A percentile compares a stretch with the other conserved stretches of the same genome.
Conservation (phyloP, 106 monocot genomes). For the Phalaenopsis aphrodite region DNA sequence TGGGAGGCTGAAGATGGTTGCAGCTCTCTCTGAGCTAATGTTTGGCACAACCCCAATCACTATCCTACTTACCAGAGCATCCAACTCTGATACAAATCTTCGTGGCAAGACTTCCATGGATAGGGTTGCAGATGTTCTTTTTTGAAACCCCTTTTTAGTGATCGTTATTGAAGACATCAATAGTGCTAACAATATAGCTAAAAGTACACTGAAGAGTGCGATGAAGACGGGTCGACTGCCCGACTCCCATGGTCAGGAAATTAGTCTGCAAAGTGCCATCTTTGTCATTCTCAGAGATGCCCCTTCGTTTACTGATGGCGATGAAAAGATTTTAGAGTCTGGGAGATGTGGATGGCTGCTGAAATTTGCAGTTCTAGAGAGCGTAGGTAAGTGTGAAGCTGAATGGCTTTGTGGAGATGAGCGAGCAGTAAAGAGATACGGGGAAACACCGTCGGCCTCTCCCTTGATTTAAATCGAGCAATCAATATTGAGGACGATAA, state of each 20-base stretch:
- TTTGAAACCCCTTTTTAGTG: slow-evolving; percentile 56
- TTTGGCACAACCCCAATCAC: slow-evolving; percentile 32
- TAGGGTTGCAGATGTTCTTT: slow-evolving; percentile 40
- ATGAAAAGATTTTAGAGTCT: slow-evolving; percentile 42
- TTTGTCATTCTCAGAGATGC: slow-evolving; percentile 47
- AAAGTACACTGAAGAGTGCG: slow-evolving; percentile 45
- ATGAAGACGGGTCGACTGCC: slow-evolving; percentile 58
- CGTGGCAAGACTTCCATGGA: slow-evolving; percentile 24
- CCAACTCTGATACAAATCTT: background rate
- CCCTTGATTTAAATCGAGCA: slow-evolving; percentile 65
- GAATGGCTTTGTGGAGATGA: slow-evolving; percentile 30
- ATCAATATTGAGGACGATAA: background rate
- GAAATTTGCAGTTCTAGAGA: slow-evolving; percentile 27
- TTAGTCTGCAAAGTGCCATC: slow-evolving; percentile 46
- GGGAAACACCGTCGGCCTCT: slow-evolving; percentile 24
- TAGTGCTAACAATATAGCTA: slow-evolving; percentile 28
- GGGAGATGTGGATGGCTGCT: slow-evolving; percentile 41
- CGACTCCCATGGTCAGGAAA: slow-evolving; percentile 72
- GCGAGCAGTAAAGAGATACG: slow-evolving; percentile 20
- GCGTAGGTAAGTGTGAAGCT: slow-evolving; percentile 30
- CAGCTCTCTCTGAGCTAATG: slow-evolving; percentile 60
- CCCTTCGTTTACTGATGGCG: slow-evolving; percentile 12
- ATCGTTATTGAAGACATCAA: slow-evolving; percentile 59
- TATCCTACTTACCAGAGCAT: slow-evolving; percentile 14
- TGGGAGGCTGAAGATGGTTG: slow-evolving; percentile 81